Base-by-base conservation (phyloP, 2,329 filamentous ascomycete species). In the Metarhizium rileyi region DNA sequence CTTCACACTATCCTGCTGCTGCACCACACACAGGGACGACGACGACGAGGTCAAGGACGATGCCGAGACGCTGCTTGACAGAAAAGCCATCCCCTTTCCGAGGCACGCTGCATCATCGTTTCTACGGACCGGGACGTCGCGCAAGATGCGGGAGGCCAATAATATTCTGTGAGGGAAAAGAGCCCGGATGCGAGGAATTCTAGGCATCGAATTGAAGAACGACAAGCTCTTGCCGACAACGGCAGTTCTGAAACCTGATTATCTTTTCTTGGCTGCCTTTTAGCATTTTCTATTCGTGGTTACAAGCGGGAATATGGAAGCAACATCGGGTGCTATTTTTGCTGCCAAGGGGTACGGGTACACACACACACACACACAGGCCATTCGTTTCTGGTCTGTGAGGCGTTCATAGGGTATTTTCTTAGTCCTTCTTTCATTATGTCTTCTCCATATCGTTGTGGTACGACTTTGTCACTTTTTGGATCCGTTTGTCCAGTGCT, bases 41-140 rank as follows among this genome's bases (percentile, higher is more conserved):
- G n/a, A 59, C 4, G 65, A 61, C 3, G 61, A 56, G 12, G 58
- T 51, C 20, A 52, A 50, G 1, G 56, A 57, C 3, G 54, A 59
- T 10, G 48, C 50, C 46, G 36, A 45, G 7, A 43, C 40, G 9
- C 41, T 54, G 10, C 43, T 54, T 4, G 30, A 42, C 23, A 48
- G 49, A 5, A 42, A 41, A 33, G 30, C 50, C 27, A 20, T 41
- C 22, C 43, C 48, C 22, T 53, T 51, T 47, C 73, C 73, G 3
- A 66, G 59, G n/a, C 66, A 74, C 50, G 70, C 71, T 1, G 67
- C 64, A 1, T 52, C 63, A 5, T 67, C 68, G 4, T 71, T 71
- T 54, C 56, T 75, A 46, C 64, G 58, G 55, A 74, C 69, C 6
- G 64, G 70, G 3, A 71, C 72, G 5, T 58, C 71, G 14, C 58